Conservation (phyloP, 805 yeast genomes). For the Starmerella cellae region DNA sequence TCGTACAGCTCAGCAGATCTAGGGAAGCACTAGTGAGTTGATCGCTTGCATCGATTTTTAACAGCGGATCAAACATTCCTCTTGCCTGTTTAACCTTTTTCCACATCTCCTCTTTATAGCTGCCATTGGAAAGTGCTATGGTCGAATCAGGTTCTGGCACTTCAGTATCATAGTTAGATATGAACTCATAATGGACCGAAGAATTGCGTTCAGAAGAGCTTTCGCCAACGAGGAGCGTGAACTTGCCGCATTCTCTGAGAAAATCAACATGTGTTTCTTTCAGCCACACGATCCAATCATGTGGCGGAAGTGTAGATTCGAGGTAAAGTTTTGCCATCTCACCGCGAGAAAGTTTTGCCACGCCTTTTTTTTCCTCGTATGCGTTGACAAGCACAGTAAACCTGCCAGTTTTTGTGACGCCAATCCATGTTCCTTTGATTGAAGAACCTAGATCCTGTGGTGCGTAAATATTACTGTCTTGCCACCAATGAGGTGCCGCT, state of each 20-base stretch:
- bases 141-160: constrained; percentile 23
- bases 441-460: constrained; percentile 63
- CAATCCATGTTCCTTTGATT: constrained; percentile 89
- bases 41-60: constrained; percentile 4
- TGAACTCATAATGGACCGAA: constrained; percentile 8
- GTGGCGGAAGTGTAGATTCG: constrained; percentile 27
- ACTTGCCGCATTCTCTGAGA: constrained; percentile 21
- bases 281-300: constrained; percentile 36
- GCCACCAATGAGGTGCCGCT: constrained; percentile 38
- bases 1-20: constrained; percentile 37
- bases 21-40: constrained; percentile 41
- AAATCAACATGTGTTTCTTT: constrained; percentile 6
- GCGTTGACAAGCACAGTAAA: constrained; percentile 67
- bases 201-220: background rate
- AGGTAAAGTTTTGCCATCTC: constrained; percentile 37
- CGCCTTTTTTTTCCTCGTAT: constrained; percentile 34
- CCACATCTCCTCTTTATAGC: constrained; percentile 55
- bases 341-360: constrained; percentile 40
- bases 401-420: constrained; percentile 46
- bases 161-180: constrained; percentile 11
- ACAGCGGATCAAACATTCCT: constrained; percentile 26
- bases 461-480: constrained; percentile 36
- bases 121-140: constrained; percentile 56
- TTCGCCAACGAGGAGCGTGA: constrained; percentile 22
- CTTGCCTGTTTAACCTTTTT: constrained; percentile 50